Percentiles rank a stretch among this genome's conserved stretches.
Evolutionary conservation across 768 basidiomycete genomes (phyloP).

Genomic region (Lentinula boryana): DNA sequence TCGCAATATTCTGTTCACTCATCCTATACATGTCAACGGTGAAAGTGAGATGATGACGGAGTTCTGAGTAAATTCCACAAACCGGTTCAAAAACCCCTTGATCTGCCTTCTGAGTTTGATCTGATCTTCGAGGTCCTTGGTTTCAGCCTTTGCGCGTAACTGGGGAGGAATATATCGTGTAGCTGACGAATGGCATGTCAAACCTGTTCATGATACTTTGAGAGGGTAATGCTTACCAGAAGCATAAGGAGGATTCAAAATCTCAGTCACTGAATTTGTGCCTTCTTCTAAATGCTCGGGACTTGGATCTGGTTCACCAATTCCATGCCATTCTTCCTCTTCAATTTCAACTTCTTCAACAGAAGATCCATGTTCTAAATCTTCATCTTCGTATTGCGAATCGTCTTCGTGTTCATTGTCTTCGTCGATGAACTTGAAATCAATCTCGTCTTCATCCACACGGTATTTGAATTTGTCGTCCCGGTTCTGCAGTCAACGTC

Average conservation of each 20-base stretch:
- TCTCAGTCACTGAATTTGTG: slow-evolving; percentile 19
- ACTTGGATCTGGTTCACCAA: slow-evolving; percentile 16
- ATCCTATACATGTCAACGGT: slow-evolving; percentile 40
- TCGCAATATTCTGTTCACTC: slow-evolving; percentile 84
- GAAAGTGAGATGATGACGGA: background rate
- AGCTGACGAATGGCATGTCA: slow-evolving; percentile 18
- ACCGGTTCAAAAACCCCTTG: slow-evolving; percentile 89
- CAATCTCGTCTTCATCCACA: background rate
- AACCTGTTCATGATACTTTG: background rate
- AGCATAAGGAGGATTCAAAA: slow-evolving; percentile 4
- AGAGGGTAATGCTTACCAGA: background rate
- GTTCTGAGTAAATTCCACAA: background rate
- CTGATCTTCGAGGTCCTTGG: slow-evolving; percentile 30
- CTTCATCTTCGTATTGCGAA: slow-evolving; percentile 14
- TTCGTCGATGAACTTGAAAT: background rate
- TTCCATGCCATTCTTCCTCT: slow-evolving; percentile 35
- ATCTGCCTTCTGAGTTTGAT: slow-evolving; percentile 66
- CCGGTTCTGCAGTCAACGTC: background rate
- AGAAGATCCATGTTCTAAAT: slow-evolving; percentile 16
- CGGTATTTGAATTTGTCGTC: background rate
- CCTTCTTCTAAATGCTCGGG: slow-evolving; percentile 16
- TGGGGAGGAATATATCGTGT: slow-evolving; percentile 79
- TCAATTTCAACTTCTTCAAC: slow-evolving; percentile 22
- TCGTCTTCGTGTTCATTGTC: slow-evolving; percentile 12
- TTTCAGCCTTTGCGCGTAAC: slow-evolving; percentile 39